A percentile compares a stretch with the other conserved stretches of the same genome.
phyloP scores from a whole-genome alignment of 2,329 filamentous ascomycete genomes.

The Plenodomus lindquistii region DNA sequence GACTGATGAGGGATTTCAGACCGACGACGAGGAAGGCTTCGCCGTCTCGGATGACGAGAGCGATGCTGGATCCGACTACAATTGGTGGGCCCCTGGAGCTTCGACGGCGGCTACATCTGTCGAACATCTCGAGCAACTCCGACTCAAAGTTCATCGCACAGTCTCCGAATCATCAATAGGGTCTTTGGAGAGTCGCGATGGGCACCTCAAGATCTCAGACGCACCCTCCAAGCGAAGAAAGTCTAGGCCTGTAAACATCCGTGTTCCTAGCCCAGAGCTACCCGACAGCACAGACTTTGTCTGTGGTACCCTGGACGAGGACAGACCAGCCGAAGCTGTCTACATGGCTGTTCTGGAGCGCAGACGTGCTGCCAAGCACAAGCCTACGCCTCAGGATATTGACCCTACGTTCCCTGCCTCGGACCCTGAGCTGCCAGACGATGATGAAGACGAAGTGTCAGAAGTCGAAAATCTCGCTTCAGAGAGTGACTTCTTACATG shows the following conservation, averaged over 20 bases:
- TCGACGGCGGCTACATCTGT: slow-evolving; percentile 59
- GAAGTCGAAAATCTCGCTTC: slow-evolving; percentile 41
- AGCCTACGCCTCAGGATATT: slow-evolving; percentile 81
- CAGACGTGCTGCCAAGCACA: slow-evolving; percentile 78
- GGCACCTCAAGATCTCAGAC: slow-evolving; percentile 28
- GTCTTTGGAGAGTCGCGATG: slow-evolving; percentile 49
- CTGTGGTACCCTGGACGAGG: slow-evolving; percentile 96
- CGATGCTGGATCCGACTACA: slow-evolving; percentile 65
- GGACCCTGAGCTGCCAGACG: slow-evolving; percentile 82
- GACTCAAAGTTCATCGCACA: slow-evolving; percentile 51
- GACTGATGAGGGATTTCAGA: slow-evolving; percentile 74
- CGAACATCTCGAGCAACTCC: slow-evolving; percentile 52
- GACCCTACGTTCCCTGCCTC: slow-evolving; percentile 97
- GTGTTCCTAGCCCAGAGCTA: slow-evolving; percentile 73
- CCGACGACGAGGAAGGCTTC: slow-evolving; percentile 75
- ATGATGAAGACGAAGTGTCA: slow-evolving; percentile 62
- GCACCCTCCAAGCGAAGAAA: slow-evolving; percentile 46
- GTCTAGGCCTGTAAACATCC: slow-evolving; percentile 61
- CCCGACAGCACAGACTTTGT: slow-evolving; percentile 99
- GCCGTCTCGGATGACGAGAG: slow-evolving; percentile 71
- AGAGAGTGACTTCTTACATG: slow-evolving; percentile 70
- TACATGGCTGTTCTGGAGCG: slow-evolving; percentile 85
- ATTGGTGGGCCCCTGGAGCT: slow-evolving; percentile 63
- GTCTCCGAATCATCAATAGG: slow-evolving; percentile 60
- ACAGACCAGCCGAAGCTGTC: slow-evolving; percentile 89